Evolutionary conservation across 176 grass and related monocot species (phyloP).

Genomic region (Olyra latifolia): DNA sequence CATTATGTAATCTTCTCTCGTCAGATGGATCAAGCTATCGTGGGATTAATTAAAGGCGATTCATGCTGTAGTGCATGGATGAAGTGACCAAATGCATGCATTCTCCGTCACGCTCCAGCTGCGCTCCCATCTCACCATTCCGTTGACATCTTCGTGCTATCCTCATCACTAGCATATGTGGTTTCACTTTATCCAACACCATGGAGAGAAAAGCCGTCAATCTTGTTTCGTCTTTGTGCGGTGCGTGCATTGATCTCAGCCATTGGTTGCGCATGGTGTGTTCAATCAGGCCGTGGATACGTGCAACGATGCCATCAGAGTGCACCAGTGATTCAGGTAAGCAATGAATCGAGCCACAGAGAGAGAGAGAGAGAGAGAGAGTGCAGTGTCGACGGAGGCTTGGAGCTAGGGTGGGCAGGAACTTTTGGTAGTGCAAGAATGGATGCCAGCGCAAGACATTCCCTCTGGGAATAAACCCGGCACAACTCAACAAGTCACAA

Average conservation of each 20-base stretch:
- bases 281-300: background rate
- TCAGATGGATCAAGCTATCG: background rate
- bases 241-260: background rate
- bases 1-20: background rate
- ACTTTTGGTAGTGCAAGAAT: constrained; percentile 1
- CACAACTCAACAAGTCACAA: background rate
- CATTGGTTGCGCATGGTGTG: background rate
- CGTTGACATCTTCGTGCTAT: background rate
- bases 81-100: background rate
- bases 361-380: too few species aligned
- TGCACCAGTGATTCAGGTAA: background rate
- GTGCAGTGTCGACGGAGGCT: too few species aligned
- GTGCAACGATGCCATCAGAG: background rate
- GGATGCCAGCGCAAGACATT: constrained; percentile 31
- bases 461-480: constrained; percentile 17
- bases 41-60: background rate
- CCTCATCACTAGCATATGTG: background rate
- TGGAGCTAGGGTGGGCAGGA: too few species aligned
- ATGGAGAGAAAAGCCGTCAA: background rate
- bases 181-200: background rate
- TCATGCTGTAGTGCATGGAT: too few species aligned
- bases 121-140: background rate
- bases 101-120: constrained; percentile 17
- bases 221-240: background rate
- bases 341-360: too few species aligned